phyloP scores from a whole-genome alignment of 164 flowering plant genomes.

The Echeveria elegans region DNA sequence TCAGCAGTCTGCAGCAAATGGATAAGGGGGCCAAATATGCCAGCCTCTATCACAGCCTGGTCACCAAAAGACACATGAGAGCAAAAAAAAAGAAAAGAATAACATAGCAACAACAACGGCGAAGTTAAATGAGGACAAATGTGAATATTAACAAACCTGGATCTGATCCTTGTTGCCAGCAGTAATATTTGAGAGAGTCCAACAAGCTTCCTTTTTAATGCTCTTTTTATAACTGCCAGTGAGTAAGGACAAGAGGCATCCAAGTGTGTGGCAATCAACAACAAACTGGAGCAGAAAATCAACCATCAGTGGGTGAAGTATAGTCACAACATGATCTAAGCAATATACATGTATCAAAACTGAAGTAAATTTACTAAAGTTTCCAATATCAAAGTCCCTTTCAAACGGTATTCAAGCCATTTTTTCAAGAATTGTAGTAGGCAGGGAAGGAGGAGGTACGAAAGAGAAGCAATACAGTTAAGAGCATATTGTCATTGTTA shows the following conservation, averaged over 20 bases:
- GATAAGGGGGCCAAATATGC: constrained; percentile 12
- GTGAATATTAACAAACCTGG: constrained; percentile 7
- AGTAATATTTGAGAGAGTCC: constrained; percentile 19
- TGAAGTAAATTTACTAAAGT: no score
- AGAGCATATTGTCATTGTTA: not conserved
- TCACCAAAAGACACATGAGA: not conserved
- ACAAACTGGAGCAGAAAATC: constrained; percentile 5
- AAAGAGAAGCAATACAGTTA: no score
- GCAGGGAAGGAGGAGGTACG: not conserved
- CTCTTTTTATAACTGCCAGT: constrained; percentile 11
- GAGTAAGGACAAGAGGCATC: constrained; percentile 9
- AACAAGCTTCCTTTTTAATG: constrained; percentile 20
- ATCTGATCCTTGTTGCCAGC: constrained; percentile 18
- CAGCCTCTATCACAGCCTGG: constrained; percentile 16
- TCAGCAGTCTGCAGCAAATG: constrained; percentile 15
- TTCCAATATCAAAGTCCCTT: no score
- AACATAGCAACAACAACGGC: not conserved
- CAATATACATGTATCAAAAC: not conserved
- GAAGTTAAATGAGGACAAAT: not conserved
- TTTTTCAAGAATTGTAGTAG: not conserved
- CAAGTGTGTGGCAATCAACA: constrained; percentile 6
- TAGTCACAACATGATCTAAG: not conserved
- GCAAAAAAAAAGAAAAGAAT: not conserved
- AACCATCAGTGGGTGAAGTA: not conserved
- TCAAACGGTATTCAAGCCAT: no score